Base-by-base conservation (phyloP, 139 green algal species). In the Chlorella sp. region DNA sequence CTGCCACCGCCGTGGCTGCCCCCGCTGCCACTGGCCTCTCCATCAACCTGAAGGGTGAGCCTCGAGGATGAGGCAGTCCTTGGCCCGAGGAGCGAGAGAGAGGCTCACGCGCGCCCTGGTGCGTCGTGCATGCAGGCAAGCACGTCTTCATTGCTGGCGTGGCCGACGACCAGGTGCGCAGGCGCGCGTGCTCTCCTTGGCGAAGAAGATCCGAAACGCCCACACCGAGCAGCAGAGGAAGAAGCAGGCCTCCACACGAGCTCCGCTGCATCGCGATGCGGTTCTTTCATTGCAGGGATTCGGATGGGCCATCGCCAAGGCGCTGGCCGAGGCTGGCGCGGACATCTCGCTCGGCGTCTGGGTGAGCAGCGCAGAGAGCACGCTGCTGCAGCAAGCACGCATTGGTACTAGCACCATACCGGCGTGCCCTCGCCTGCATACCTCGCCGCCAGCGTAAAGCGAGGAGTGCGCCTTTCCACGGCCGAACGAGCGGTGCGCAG, bases 131-230 rank as follows among this genome's bases (percentile, higher is more conserved):
- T 66, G 69, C 86, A 96, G 95, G 94, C 51, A 99, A 99, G 89
- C 93, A 93, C 74, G 95, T 93, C 0, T 99, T 99, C 86, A 94
- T 99, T 42, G 95, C 95, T 36, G 95, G 95, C 42, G 93, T 99
- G 42, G 95, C 95, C 42, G 95, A 99, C 73, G 95, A 99, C 84
- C 89, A 98, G 86, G 92, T 91, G 65, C 36, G 77, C 32, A 6
- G 31, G n/a, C 27, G 23, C 10, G 6, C 17, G 30, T 29, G 22
- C 60, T 10, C 26, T 32, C 14, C 26, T 31, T 31, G 17, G 10
- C 36, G 29, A 42, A 42, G 5, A 31, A 27, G 59, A 10, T 27
- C 14, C 27, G 29, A 69, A 51, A 42, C 20, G 31, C 31, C 10
- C 30, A 69, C 63, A 51, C 6, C 31, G n/a, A n/a, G n/a, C n/a